Evolutionary conservation across 495 filamentous ascomycete species (phyloP), one percentile per base, ranked within the genome.

Genomic region (Penicillium maclennaniae): DNA sequence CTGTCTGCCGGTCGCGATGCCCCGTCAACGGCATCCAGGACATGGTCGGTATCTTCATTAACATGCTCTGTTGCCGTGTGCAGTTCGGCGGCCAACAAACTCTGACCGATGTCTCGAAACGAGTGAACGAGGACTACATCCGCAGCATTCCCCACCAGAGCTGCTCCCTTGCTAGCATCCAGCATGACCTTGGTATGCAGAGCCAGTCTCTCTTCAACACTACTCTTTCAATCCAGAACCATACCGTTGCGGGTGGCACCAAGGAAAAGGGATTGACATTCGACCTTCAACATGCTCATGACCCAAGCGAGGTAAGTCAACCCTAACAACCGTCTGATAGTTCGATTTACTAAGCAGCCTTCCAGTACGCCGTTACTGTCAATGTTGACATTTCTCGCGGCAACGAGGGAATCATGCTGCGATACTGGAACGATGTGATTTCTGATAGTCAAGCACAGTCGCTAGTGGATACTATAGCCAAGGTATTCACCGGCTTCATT

Each of bases 201-300:
- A 75, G 76, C 16, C 74, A 77, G 51, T 58, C 75, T 10, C 62
- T 84, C 2, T 83, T 81, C 68, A 82, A 84, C 56, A 83, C 81
- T 14, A 76, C 77, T 0, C 63, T 82, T n/a, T 83, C 81, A 0
- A 78, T 79, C 19, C 76, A 79, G 34, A 79, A 79, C 43, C 68
- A 73, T 43, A 61, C 62, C 1, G 63, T 60, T 9, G 63, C 68
- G 2, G 64, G 66, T n/a, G 60, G 58, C 27, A 44, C 58, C 9
- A 69, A 70, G 37, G 61, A 72, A 10, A 65, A 69, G 25, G 62
- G 56, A n/a, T 53, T 78, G 37, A 63, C 57, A 1, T 78, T 78
- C 49, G 65, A 74, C 15, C 54, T 67, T 2, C 62, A 70, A 26
- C 64, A 65, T 55, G 74, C 70, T 23, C 64, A 76, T 55, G 76